phyloP scores from a whole-genome alignment of 208 protist genomes.

The Leishmania aethiopica region DNA sequence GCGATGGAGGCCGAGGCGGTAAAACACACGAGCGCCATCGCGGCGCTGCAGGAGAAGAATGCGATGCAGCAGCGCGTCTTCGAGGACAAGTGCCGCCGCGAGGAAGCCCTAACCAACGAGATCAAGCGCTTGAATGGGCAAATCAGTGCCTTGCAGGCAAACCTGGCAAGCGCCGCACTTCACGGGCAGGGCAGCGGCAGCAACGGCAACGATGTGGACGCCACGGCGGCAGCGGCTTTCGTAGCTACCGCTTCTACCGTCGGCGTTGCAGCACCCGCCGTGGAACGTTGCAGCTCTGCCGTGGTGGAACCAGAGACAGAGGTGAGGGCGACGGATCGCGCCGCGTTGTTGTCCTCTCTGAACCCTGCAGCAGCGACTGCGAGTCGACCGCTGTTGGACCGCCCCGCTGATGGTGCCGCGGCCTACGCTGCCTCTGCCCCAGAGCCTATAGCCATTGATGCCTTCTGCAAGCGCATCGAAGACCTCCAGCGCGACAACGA shows the following conservation, averaged over 20 bases:
- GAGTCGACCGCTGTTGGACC: neutral
- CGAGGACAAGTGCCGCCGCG: constrained; percentile 64
- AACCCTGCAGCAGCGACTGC: neutral
- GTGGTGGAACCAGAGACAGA: neutral
- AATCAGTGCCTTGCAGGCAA: constrained; percentile 10
- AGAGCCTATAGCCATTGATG: constrained; percentile 23
- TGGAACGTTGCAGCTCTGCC: neutral
- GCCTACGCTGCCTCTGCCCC: neutral
- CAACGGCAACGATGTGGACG: neutral
- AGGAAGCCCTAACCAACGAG: constrained; percentile 47
- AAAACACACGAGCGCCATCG: constrained; percentile 26
- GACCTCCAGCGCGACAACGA: constrained; percentile 55
- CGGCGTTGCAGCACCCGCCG: neutral
- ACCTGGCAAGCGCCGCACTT: constrained; percentile 1
- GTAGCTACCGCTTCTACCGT: neutral
- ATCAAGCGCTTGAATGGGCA: constrained; percentile 29
- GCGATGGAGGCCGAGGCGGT: constrained; percentile 37
- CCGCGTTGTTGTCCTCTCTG: neutral
- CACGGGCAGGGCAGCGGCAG: neutral
- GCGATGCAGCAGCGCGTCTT: constrained; percentile 67
- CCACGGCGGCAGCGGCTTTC: neutral
- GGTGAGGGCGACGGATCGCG: neutral
- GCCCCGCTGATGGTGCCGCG: neutral
- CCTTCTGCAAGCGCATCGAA: constrained; percentile 33
- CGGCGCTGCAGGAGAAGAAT: constrained; percentile 52